A percentile compares a stretch with the other conserved stretches of the same genome.
Conservation (phyloP, 2,329 filamentous ascomycete species). For the Xylogone sp. region DNA sequence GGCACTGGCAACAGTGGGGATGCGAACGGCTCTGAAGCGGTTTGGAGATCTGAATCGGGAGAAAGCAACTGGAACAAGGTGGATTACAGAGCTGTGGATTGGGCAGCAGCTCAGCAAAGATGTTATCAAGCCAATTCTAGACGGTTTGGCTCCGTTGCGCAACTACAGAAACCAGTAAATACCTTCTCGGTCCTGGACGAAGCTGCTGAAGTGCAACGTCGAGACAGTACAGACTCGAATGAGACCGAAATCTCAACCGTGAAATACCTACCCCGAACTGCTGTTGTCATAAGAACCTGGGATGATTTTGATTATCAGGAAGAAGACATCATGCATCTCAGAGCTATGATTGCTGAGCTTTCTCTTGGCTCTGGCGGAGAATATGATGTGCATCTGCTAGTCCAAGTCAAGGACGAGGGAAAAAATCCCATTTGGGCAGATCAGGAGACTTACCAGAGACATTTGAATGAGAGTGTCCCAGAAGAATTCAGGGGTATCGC, state of each 20-base stretch:
- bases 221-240: conserved; percentile 1
- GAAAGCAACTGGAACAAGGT: conserved; percentile 52
- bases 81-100: conserved; percentile 73
- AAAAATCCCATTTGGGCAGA: conserved; percentile 76
- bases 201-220: neutral
- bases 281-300: conserved; percentile 80
- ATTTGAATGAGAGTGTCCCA: conserved; percentile 66
- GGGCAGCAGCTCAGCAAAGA: conserved; percentile 72
- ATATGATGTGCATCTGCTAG: conserved; percentile 81
- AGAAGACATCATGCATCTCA: conserved; percentile 77
- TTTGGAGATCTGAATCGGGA: conserved; percentile 59
- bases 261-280: conserved; percentile 55
- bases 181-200: conserved; percentile 16
- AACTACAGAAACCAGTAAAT: conserved; percentile 6
- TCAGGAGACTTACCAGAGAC: conserved; percentile 61
- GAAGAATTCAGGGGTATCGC: conserved; percentile 85
- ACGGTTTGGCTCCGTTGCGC: conserved; percentile 49
- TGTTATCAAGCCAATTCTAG: conserved; percentile 69
- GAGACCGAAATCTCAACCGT: conserved; percentile 10
- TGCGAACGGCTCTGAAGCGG: conserved; percentile 70
- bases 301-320: conserved; percentile 73
- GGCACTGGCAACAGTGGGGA: conserved; percentile 86
- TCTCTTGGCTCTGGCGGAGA: conserved; percentile 77
- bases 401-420: conserved; percentile 81
- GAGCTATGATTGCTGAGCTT: conserved; percentile 80